These are phyloP conservation scores for Krasilnikovozyma curviuscula DNA, from an alignment of 768 basidiomycete species.

Conservation along the genomic window DNA sequence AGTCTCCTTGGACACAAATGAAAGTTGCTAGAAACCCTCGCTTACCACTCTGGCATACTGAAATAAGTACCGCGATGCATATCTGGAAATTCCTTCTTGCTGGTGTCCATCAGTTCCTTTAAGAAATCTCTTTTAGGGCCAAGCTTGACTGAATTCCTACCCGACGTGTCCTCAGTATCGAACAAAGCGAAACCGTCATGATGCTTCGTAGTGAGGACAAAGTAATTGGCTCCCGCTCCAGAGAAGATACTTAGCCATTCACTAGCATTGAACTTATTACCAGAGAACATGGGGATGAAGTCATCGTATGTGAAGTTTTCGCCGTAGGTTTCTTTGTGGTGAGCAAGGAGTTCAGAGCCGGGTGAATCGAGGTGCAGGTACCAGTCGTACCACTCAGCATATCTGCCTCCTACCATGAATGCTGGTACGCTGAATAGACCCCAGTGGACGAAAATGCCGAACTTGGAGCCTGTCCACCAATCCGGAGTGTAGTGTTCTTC, in stretches of 20 bases:
- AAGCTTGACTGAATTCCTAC: conserved; percentile 35
- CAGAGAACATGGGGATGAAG: conserved; percentile 39
- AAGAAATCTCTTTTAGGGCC: conserved; percentile 37
- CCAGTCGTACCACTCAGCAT: background rate
- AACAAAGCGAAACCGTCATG: conserved; percentile 44
- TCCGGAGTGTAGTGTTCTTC: conserved; percentile 35
- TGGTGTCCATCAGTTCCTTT: conserved; percentile 34
- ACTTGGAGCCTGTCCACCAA: conserved; percentile 41
- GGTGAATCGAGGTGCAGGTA: background rate
- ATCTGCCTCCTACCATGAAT: too few relatives aligned
- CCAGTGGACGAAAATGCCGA: conserved; percentile 35
- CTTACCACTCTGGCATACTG: conserved; percentile 39
- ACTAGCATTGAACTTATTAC: conserved; percentile 36
- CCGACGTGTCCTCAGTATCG: conserved; percentile 37
- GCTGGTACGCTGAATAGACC: conserved; percentile 16
- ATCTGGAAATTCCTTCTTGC: conserved; percentile 34
- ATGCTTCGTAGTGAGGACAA: conserved; percentile 40
- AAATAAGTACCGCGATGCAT: conserved; percentile 42
- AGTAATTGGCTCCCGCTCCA: conserved; percentile 42
- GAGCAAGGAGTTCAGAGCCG: background rate
- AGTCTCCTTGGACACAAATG: background rate
- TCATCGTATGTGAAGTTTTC: conserved; percentile 39
- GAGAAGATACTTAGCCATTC: conserved; percentile 40
- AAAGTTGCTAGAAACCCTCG: background rate
- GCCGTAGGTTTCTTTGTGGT: background rate